These are phyloP conservation scores for Auriscalpium vulgare DNA, from an alignment of 768 basidiomycete genomes.

Conservation along the genomic window DNA sequence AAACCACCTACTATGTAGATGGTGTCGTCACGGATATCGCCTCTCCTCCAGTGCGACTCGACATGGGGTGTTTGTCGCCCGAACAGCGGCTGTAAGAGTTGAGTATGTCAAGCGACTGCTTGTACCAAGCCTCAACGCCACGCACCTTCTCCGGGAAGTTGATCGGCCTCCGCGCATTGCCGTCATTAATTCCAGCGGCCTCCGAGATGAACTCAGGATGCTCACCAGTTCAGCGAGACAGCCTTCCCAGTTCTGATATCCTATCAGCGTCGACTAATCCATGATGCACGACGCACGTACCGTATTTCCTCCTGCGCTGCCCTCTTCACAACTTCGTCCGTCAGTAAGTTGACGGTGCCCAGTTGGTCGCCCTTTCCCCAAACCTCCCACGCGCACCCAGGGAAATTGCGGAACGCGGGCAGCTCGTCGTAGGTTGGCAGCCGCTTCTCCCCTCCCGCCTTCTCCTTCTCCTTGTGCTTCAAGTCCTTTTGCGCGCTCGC, in stretches of 20 bases:
- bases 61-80: slow-evolving; percentile 46
- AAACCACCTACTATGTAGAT: slow-evolving; percentile 42
- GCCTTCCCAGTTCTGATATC: slow-evolving; percentile 39
- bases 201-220: background rate
- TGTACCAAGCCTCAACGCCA: background rate
- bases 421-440: slow-evolving; percentile 43
- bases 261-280: background rate
- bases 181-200: background rate
- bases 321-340: slow-evolving; percentile 50
- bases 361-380: slow-evolving; percentile 62
- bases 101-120: no score
- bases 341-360: slow-evolving; percentile 60
- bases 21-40: slow-evolving; percentile 33
- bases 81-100: slow-evolving; percentile 41
- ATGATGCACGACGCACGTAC: slow-evolving; percentile 27
- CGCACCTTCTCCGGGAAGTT: slow-evolving; percentile 57
- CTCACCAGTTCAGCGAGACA: slow-evolving; percentile 58
- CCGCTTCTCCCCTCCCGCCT: slow-evolving; percentile 17
- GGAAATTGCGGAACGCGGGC: slow-evolving; percentile 31
- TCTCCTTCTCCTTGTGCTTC: background rate
- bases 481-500: background rate
- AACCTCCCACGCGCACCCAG: slow-evolving; percentile 61
- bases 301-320: slow-evolving; percentile 51
- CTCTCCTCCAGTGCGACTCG: slow-evolving; percentile 23
- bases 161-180: slow-evolving; percentile 40